Percentiles rank a stretch among this genome's conserved stretches.
phyloP scores from a whole-genome alignment of 257 asterid species.

The Jaltomata sinuosa region DNA sequence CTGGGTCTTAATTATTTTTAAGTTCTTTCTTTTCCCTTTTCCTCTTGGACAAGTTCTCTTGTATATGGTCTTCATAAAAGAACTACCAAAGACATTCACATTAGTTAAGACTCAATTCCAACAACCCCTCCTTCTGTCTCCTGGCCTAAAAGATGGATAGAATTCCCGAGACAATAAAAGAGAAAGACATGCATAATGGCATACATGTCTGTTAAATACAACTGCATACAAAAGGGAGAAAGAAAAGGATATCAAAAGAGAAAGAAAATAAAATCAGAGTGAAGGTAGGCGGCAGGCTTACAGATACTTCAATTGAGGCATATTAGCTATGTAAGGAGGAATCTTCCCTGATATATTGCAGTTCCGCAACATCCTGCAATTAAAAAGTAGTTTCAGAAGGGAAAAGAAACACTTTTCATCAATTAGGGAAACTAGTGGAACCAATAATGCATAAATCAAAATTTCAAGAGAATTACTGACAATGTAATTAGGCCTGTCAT shows the following conservation, averaged over 20 bases:
- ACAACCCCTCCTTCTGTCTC: background rate
- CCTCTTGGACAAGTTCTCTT: background rate
- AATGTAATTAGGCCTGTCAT: background rate
- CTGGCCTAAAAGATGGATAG: background rate
- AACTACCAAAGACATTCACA: background rate
- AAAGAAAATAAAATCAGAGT: background rate
- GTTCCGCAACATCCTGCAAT: background rate
- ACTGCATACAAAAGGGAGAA: background rate
- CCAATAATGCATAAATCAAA: background rate
- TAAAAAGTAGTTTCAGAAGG: background rate
- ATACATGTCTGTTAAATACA: background rate
- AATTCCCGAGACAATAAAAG: background rate
- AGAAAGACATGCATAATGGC: background rate
- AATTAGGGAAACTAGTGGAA: background rate
- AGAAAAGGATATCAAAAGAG: background rate
- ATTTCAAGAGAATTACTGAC: background rate
- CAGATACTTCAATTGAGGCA: background rate
- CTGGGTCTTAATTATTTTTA: background rate
- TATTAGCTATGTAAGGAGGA: background rate
- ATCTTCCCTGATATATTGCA: background rate
- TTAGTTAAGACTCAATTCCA: background rate
- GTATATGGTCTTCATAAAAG: background rate
- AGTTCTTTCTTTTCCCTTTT: background rate
- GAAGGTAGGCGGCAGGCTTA: background rate
- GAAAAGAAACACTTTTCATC: background rate